Evolutionary conservation across 768 basidiomycete genomes (phyloP), one percentile per base, ranked within the genome.

Genomic region (Chalciporus pseudorubinellus): DNA sequence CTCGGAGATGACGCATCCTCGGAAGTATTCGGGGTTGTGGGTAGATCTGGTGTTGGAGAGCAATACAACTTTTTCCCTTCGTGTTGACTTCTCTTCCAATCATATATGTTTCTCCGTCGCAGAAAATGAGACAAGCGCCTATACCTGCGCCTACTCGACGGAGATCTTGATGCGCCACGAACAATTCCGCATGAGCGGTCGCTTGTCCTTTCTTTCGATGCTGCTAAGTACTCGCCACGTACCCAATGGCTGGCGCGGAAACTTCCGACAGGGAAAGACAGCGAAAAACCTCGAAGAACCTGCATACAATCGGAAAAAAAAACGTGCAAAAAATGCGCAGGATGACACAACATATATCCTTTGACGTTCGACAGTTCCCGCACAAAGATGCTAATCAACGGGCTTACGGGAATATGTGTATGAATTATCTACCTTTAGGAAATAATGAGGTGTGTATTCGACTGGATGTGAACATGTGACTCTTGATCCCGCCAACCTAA

Each of bases 1-100:
- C 40, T 47, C 51, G 47, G 53, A 56, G 56, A 62, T 58, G 58
- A 55, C 54, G 49, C 46, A 33, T 18, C 4, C 14, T 55, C 55
- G 64, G 60, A 44, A 39, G 53, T 31, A 55, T 44, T 50, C 40
- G 12, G 26, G 14, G 28, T 8, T 50, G 31, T 6, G 34, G 16
- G 44, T 26, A 47, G 54, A 66, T 64, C 53, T 44, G 36, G 47
- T 54, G 58, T 54, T 50, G 19, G 14, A 14, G 34, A 31, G 29
- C 44, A 53, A 51, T 55, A 43, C 50, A 33, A 2, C 47, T 26
- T 51, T 44, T 51, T 52, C 26, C 28, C 29, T 29, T 14, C 39
- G 19, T 39, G 26, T 21, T 49, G 20, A 22, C 31, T 36, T 18
- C 51, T 48, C 26, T 26, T 53, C 52, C 20, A 26, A 55, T 62